Evolutionary conservation across 2,329 filamentous ascomycete species (phyloP).

Genomic region (Paracamarosporium sp.): DNA sequence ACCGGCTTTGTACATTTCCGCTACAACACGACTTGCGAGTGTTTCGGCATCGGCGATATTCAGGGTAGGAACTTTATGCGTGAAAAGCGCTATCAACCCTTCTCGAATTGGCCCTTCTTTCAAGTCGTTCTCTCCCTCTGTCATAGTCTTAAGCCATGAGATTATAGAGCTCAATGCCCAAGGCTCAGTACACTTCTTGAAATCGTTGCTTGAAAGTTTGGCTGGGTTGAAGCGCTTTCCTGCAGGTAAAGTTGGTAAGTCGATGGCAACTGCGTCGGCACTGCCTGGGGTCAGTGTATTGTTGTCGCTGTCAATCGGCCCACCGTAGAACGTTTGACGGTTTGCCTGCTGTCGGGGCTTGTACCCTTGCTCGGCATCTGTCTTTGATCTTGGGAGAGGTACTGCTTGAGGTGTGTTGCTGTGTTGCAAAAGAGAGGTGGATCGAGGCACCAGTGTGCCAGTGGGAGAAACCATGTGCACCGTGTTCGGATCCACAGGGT

Average conservation of each 20-base stretch:
- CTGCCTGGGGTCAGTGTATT: slow-evolving; percentile 62
- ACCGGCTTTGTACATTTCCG: slow-evolving; percentile 78
- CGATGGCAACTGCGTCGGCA: slow-evolving; percentile 67
- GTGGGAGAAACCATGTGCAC: slow-evolving; percentile 41
- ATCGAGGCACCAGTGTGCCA: slow-evolving; percentile 43
- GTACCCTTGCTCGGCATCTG: slow-evolving; percentile 76
- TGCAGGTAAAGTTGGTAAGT: slow-evolving; percentile 82
- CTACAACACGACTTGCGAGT: slow-evolving; percentile 77
- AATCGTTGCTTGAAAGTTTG: slow-evolving; percentile 81
- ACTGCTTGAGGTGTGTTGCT: slow-evolving; percentile 79
- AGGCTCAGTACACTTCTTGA: slow-evolving; percentile 83
- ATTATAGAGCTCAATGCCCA: slow-evolving; percentile 93
- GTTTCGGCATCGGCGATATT: slow-evolving; percentile 96
- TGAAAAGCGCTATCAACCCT: slow-evolving; percentile 87
- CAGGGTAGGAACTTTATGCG: slow-evolving; percentile 95
- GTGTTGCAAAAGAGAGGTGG: slow-evolving; percentile 76
- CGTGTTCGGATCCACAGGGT: slow-evolving; percentile 38
- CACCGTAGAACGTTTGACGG: slow-evolving; percentile 44
- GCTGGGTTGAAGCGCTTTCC: slow-evolving; percentile 83
- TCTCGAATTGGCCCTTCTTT: slow-evolving; percentile 86
- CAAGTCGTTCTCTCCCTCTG: slow-evolving; percentile 88
- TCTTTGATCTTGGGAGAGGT: slow-evolving; percentile 89
- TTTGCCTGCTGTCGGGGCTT: slow-evolving; percentile 49
- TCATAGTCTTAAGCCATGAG: slow-evolving; percentile 85
- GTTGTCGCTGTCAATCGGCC: slow-evolving; percentile 50